A percentile compares a stretch with the other conserved stretches of the same genome.
phyloP scores from a whole-genome alignment of 257 asterid species.

The Solanum paucissectum region DNA sequence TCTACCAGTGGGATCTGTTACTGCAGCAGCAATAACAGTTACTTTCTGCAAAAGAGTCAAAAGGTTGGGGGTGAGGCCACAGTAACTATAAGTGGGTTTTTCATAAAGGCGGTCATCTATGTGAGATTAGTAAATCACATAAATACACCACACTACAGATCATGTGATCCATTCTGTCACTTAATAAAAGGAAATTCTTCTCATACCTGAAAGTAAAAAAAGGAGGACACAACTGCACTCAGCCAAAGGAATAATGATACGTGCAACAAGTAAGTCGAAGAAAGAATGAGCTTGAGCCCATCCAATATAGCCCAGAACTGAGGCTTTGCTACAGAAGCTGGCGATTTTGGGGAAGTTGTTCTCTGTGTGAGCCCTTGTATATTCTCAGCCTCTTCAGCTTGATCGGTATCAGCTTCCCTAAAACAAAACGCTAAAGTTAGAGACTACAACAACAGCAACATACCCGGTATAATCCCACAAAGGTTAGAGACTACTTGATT shows the following conservation, averaged over 20 bases:
- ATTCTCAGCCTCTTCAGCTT: conserved; percentile 23
- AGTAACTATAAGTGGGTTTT: background rate
- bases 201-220: conserved; percentile 94
- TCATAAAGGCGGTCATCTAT: background rate
- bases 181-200: background rate
- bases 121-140: background rate
- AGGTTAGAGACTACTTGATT: background rate
- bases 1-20: conserved; percentile 67
- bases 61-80: background rate
- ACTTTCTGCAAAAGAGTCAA: conserved; percentile 68
- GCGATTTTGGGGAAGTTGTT: conserved; percentile 42
- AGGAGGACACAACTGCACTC: conserved; percentile 83
- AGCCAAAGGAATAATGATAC: conserved; percentile 91
- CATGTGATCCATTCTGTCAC: background rate
- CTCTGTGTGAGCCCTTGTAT: conserved; percentile 26
- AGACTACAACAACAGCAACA: background rate
- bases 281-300: conserved; percentile 71
- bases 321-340: conserved; percentile 38
- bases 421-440: conserved; percentile 11
- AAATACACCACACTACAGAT: background rate
- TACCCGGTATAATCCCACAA: background rate
- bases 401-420: conserved; percentile 49
- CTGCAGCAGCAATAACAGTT: conserved; percentile 71
- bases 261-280: conserved; percentile 71
- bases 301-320: conserved; percentile 79